phyloP scores from a whole-genome alignment of 176 grass and related monocot species.

The Triticum aestivum region DNA sequence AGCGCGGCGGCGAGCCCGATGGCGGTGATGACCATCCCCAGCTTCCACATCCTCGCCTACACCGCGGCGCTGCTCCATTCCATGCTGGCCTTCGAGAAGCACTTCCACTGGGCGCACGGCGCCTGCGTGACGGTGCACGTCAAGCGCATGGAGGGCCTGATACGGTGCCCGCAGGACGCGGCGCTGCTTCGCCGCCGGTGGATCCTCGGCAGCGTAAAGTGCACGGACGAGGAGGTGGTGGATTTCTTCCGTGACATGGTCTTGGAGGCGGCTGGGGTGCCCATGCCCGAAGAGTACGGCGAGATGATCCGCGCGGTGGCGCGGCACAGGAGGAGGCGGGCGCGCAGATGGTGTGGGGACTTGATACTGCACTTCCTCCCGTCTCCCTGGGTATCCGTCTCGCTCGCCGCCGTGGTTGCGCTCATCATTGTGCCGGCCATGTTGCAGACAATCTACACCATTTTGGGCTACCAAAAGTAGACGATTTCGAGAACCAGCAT shows the following conservation, averaged over 20 bases:
- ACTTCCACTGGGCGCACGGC: constrained; percentile 28
- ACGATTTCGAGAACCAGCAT: no score
- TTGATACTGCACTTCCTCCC: constrained; percentile 48
- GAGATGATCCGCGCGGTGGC: constrained; percentile 1
- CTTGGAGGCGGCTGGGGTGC: constrained; percentile 7
- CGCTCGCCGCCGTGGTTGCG: neutral
- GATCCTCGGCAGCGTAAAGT: constrained; percentile 1
- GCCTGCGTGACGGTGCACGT: constrained; percentile 24
- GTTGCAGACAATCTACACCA: constrained; percentile 42
- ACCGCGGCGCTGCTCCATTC: constrained; percentile 26
- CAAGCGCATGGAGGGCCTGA: constrained; percentile 31
- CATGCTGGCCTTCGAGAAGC: constrained; percentile 46
- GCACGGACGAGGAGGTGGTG: constrained; percentile 22
- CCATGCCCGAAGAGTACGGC: constrained; percentile 11
- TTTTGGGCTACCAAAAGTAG: constrained; percentile 18
- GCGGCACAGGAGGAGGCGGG: neutral
- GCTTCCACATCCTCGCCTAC: constrained; percentile 35
- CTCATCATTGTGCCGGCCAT: constrained; percentile 36
- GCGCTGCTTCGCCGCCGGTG: constrained; percentile 29
- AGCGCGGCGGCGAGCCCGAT: neutral
- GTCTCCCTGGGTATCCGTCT: constrained; percentile 46
- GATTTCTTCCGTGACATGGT: constrained; percentile 30
- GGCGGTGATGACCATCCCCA: constrained; percentile 32
- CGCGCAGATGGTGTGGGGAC: constrained; percentile 15
- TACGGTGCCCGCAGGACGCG: constrained; percentile 30